Conservation (phyloP, 495 filamentous ascomycete species). For the Oidiodendron maius region DNA sequence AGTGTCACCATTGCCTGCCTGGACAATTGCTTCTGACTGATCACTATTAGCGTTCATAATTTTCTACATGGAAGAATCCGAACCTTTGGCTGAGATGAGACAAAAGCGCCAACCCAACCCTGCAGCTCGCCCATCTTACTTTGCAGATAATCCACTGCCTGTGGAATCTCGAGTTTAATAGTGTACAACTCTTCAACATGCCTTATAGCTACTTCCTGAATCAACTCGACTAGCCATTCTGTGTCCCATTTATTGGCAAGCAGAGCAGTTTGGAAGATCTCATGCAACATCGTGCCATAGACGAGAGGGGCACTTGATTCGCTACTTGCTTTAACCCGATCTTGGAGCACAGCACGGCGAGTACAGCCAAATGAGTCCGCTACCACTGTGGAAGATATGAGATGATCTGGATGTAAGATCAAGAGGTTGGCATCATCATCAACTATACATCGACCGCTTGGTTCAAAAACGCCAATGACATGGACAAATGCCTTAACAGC, state of each 20-base stretch:
- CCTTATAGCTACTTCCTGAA: constrained; percentile 57
- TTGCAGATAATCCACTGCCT: constrained; percentile 69
- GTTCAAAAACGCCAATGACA: constrained; percentile 70
- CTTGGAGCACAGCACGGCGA: constrained; percentile 85
- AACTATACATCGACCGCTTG: constrained; percentile 56
- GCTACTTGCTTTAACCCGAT: constrained; percentile 82
- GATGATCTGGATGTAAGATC: constrained; percentile 91
- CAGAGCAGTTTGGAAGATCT: constrained; percentile 87
- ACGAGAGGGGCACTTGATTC: constrained; percentile 71
- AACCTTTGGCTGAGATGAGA: constrained; percentile 67
- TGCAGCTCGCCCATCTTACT: constrained; percentile 73
- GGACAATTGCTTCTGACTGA: constrained; percentile 65
- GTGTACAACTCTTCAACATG: constrained; percentile 83
- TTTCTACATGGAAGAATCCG: constrained; percentile 12
- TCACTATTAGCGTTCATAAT: constrained; percentile 15
- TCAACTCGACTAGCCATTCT: constrained; percentile 53
- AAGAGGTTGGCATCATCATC: constrained; percentile 78
- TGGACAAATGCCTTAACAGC: constrained; percentile 71
- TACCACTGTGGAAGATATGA: constrained; percentile 88
- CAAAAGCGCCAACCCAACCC: constrained; percentile 77
- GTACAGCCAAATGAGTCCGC: constrained; percentile 89
- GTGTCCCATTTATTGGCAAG: constrained; percentile 77
- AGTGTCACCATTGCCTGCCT: constrained; percentile 66
- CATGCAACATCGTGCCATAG: constrained; percentile 89
- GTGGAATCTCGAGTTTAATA: constrained; percentile 64